phyloP scores from a whole-genome alignment of 495 filamentous ascomycete species.

The Lasiosphaeria miniovina region DNA sequence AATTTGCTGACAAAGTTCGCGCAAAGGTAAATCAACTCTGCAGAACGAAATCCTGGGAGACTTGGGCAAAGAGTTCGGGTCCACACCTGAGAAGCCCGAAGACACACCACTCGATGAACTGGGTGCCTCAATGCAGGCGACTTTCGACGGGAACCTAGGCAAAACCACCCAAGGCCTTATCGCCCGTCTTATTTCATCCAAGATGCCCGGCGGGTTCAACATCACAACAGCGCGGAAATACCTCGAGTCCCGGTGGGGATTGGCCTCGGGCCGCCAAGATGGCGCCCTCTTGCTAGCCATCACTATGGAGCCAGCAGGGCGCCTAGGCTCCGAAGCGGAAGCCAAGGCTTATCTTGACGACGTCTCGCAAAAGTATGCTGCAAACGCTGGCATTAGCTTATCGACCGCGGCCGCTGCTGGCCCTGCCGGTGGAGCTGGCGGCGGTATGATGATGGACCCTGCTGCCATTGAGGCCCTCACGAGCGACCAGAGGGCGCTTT shows the following conservation, averaged over 20 bases:
- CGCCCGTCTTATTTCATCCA: slow-evolving; percentile 91
- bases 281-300: slow-evolving; percentile 84
- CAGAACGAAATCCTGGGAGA: slow-evolving; percentile 96
- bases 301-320: slow-evolving; percentile 85
- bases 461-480: slow-evolving; percentile 95
- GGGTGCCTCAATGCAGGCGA: slow-evolving; percentile 91
- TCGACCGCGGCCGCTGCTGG: slow-evolving; percentile 69
- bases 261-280: slow-evolving; percentile 85
- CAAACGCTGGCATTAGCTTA: slow-evolving; percentile 78
- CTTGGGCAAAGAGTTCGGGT: slow-evolving; percentile 96
- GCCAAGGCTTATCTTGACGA: slow-evolving; percentile 90
- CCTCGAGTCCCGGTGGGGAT: slow-evolving; percentile 88
- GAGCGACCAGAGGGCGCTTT: slow-evolving; percentile 88
- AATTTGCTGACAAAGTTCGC: slow-evolving; percentile 10
- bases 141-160: slow-evolving; percentile 95
- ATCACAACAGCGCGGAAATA: slow-evolving; percentile 94
- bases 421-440: slow-evolving; percentile 67
- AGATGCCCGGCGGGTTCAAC: slow-evolving; percentile 99
- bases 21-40: slow-evolving; percentile 87
- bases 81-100: slow-evolving; percentile 97
- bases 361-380: slow-evolving; percentile 83
- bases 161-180: slow-evolving; percentile 95
- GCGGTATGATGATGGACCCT: slow-evolving; percentile 98
- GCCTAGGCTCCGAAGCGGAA: slow-evolving; percentile 83
- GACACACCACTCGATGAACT: slow-evolving; percentile 95